Conservation (phyloP, 768 basidiomycete genomes). For the Auriscalpium vulgare region DNA sequence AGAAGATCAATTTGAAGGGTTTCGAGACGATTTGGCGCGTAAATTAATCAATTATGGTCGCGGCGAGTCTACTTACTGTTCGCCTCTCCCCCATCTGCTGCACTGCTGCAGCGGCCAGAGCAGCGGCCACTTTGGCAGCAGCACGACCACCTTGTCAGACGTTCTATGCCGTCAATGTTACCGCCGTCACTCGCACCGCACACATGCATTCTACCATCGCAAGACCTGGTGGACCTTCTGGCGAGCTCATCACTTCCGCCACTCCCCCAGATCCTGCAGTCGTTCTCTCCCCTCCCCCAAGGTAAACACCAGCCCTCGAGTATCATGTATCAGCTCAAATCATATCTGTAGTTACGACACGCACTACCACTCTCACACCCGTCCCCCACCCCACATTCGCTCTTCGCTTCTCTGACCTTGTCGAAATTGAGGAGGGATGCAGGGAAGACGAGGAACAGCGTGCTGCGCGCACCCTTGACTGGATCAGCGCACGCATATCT, state of each 20-base stretch:
- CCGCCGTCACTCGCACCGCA: slow-evolving; percentile 79
- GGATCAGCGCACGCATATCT: slow-evolving; percentile 70
- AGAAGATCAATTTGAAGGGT: too few relatives aligned
- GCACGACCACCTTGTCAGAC: too few relatives aligned
- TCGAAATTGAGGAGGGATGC: slow-evolving; percentile 64
- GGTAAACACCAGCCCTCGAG: slow-evolving; percentile 31
- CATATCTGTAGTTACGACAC: slow-evolving; percentile 53
- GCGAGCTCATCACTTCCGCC: slow-evolving; percentile 53
- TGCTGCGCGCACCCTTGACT: slow-evolving; percentile 75
- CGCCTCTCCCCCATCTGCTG: too few relatives aligned
- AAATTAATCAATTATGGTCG: too few relatives aligned
- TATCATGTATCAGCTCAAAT: slow-evolving; percentile 3
- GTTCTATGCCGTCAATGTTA: slow-evolving; percentile 30
- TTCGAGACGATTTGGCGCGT: too few relatives aligned
- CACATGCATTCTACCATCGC: slow-evolving; percentile 63
- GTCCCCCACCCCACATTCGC: slow-evolving; percentile 67
- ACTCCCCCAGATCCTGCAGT: slow-evolving; percentile 68
- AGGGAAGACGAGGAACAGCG: slow-evolving; percentile 75
- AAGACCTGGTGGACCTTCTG: slow-evolving; percentile 60
- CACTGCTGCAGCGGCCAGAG: too few relatives aligned
- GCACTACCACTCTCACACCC: slow-evolving; percentile 64
- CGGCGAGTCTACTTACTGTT: too few relatives aligned
- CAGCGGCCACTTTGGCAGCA: too few relatives aligned
- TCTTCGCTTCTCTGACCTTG: slow-evolving; percentile 71
- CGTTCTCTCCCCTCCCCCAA: slow-evolving; percentile 78